A percentile compares a stretch with the other conserved stretches of the same genome.
These are phyloP conservation scores for Juglanconis oblonga DNA, from an alignment of 2,329 filamentous ascomycete genomes.

Conservation along the genomic window DNA sequence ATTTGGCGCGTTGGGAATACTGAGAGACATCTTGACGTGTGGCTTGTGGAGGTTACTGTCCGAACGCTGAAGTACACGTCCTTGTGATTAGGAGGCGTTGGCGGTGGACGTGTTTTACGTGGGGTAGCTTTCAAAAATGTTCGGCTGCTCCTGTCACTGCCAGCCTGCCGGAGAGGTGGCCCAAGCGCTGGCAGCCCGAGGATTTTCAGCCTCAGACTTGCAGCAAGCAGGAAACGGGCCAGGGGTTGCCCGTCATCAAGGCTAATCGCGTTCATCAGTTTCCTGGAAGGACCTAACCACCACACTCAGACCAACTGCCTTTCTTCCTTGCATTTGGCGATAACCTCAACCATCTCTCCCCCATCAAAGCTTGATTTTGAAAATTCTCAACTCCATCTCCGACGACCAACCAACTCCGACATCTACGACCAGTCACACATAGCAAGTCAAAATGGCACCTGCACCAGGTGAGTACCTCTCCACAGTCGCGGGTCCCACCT, in stretches of 20 bases:
- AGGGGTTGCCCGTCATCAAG: conserved; percentile 1
- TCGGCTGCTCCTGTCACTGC: conserved; percentile 1
- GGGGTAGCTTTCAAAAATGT: conserved; percentile 16
- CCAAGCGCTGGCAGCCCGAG: not conserved
- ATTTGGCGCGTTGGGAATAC: conserved; percentile 92
- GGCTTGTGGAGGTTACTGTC: conserved; percentile 3
- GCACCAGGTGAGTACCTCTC: conserved; percentile 17
- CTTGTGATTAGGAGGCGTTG: conserved; percentile 1
- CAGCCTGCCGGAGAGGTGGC: not conserved
- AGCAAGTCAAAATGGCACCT: conserved; percentile 11
- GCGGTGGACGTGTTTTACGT: conserved; percentile 14
- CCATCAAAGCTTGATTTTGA: not conserved
- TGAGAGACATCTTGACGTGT: conserved; percentile 74
- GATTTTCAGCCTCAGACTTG: not conserved
- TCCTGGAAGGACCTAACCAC: not conserved
- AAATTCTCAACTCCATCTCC: not conserved
- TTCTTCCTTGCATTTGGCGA: not conserved
- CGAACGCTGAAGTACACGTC: not conserved
- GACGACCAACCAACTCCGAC: not conserved
- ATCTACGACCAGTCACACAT: not conserved
- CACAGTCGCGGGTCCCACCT: conserved; percentile 14
- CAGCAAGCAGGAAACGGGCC: not conserved
- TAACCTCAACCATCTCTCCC: not conserved
- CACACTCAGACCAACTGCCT: not conserved
- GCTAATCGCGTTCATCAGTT: not conserved